Evolutionary conservation across 2,329 filamentous ascomycete species (phyloP).

Genomic region (Aspergillus sergii): DNA sequence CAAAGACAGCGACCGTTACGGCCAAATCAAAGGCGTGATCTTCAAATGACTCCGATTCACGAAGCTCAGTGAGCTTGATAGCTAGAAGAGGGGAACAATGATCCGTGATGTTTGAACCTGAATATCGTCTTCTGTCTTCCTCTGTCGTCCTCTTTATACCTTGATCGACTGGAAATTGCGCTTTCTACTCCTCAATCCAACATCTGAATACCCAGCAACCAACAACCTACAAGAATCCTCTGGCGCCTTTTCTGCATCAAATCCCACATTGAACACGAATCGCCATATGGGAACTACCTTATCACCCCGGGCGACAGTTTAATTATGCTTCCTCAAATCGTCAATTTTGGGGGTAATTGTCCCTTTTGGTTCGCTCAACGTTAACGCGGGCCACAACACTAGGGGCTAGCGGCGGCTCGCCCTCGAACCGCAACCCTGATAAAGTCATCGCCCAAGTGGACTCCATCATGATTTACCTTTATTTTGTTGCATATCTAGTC

Average conservation of each 20-base stretch:
- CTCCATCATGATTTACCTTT: background rate
- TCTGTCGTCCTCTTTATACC: constrained; percentile 4
- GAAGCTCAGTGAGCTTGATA: background rate
- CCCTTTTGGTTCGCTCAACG: constrained; percentile 20
- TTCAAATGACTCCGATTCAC: background rate
- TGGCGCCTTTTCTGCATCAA: background rate
- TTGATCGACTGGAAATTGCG: background rate
- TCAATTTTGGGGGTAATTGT: background rate
- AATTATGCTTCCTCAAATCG: background rate
- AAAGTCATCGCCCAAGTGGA: constrained; percentile 3
- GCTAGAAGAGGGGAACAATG: background rate
- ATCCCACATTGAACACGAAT: background rate
- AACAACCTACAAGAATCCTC: background rate
- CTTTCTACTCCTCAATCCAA: background rate
- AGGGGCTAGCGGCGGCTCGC: constrained; percentile 20
- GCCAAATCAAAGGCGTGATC: background rate
- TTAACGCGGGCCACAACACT: constrained; percentile 20
- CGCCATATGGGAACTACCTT: background rate
- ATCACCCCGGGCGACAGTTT: background rate
- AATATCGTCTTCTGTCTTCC: background rate
- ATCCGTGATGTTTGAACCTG: background rate
- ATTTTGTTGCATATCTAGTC: background rate
- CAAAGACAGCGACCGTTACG: background rate
- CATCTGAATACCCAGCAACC: background rate
- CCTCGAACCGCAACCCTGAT: background rate